Conservation (phyloP, 805 yeast genomes). For the Candida sanyiensis region DNA sequence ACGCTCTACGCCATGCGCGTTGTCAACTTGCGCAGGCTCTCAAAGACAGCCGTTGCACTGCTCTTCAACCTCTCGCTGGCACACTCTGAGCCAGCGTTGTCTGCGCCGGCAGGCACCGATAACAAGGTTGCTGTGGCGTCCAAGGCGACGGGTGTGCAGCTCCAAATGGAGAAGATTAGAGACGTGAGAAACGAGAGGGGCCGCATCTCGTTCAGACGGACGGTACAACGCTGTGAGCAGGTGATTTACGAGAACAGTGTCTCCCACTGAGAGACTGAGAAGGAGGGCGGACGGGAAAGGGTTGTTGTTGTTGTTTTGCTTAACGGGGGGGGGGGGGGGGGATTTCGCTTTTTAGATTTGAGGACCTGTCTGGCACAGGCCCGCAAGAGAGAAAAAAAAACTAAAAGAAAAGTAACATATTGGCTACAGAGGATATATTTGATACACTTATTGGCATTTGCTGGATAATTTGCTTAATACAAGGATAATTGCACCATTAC, state of each 20-base stretch:
- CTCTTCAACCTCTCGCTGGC: constrained; percentile 5
- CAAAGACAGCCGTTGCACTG: background rate
- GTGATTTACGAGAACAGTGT: constrained; percentile 17
- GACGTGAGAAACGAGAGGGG: constrained; percentile 6
- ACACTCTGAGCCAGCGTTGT: too few species aligned
- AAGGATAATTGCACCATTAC: too few species aligned
- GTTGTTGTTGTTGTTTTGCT: too few species aligned
- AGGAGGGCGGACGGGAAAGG: too few species aligned
- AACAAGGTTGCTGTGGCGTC: constrained; percentile 5
- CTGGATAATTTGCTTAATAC: too few species aligned
- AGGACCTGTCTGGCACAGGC: too few species aligned
- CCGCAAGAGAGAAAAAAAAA: too few species aligned
- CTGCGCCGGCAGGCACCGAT: constrained; percentile 4
- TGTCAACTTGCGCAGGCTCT: constrained; percentile 8
- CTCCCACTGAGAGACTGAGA: constrained; percentile 5
- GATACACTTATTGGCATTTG: too few species aligned
- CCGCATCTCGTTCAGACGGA: constrained; percentile 11
- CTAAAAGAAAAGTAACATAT: too few species aligned
- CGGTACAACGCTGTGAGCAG: constrained; percentile 13
- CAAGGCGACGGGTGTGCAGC: background rate
- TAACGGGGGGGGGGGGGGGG: too few species aligned
- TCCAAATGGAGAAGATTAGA: constrained; percentile 1
- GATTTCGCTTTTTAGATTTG: too few species aligned
- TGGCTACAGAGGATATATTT: too few species aligned
- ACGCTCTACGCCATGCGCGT: constrained; percentile 15